These are phyloP conservation scores for Aureobasidium musti DNA, from an alignment of 2,329 filamentous ascomycete species.

Conservation along the genomic window DNA sequence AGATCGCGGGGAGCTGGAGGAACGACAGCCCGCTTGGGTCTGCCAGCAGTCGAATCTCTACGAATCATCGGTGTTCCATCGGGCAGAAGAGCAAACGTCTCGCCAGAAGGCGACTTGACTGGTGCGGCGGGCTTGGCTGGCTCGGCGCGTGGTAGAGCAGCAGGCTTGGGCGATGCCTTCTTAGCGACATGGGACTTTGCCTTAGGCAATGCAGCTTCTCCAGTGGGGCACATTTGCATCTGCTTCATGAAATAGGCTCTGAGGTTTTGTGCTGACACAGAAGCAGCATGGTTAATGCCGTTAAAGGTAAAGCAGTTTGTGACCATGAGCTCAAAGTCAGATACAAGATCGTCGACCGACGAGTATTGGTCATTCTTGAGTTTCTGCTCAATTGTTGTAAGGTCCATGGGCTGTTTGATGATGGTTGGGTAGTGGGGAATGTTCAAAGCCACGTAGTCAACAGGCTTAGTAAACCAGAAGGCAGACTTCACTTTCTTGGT, in stretches of 20 bases:
- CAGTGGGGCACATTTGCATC: slow-evolving; percentile 60
- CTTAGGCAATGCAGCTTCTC: slow-evolving; percentile 58
- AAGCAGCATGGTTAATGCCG: slow-evolving; percentile 72
- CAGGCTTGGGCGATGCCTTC: slow-evolving; percentile 50
- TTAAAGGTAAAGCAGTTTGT: slow-evolving; percentile 83
- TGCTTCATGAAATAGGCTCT: slow-evolving; percentile 61
- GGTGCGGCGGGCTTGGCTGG: slow-evolving; percentile 45
- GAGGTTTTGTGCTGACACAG: slow-evolving; percentile 65
- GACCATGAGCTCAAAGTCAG: slow-evolving; percentile 75
- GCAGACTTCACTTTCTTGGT: slow-evolving; percentile 87
- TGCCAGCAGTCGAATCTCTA: slow-evolving; percentile 78
- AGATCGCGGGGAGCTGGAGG: slow-evolving; percentile 87
- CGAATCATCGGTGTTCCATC: slow-evolving; percentile 80
- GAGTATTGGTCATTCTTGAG: slow-evolving; percentile 70
- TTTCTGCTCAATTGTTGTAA: slow-evolving; percentile 77
- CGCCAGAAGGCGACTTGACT: slow-evolving; percentile 51
- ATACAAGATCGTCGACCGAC: slow-evolving; percentile 69
- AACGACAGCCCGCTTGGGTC: slow-evolving; percentile 92
- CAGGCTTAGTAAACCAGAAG: slow-evolving; percentile 72
- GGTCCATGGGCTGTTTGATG: slow-evolving; percentile 79
- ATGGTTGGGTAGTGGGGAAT: slow-evolving; percentile 74
- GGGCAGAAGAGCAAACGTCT: slow-evolving; percentile 73
- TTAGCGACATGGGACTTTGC: slow-evolving; percentile 54
- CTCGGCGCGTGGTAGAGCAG: slow-evolving; percentile 32
- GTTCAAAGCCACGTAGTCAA: slow-evolving; percentile 71